Evolutionary conservation across 139 green algal genomes (phyloP).

Genomic region (Raphidocelis subcapitata): DNA sequence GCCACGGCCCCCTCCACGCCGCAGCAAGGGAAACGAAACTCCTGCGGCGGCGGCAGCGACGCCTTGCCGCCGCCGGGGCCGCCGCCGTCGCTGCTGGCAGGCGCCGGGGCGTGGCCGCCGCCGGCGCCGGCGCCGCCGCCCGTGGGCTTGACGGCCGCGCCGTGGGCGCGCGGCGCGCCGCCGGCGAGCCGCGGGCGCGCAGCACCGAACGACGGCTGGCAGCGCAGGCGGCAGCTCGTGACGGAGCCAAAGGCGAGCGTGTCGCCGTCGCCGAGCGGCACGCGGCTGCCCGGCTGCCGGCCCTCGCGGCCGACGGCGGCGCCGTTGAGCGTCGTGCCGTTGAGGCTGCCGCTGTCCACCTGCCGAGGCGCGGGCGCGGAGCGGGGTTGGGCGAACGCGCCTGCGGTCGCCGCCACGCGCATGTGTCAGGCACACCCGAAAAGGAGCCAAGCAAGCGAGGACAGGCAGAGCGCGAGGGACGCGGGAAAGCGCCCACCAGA

Average conservation of each 20-base stretch:
- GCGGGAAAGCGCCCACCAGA: no score
- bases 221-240: conserved; percentile 24
- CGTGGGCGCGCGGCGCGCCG: no score
- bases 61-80: no score
- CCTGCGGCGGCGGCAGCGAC: not conserved
- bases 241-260: conserved; percentile 33
- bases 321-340: conserved; percentile 73
- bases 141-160: no score
- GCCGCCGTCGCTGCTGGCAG: no score
- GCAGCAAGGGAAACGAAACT: conserved; percentile 11
- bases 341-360: conserved; percentile 69
- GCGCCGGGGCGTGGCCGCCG: not conserved
- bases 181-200: not conserved
- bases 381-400: no score
- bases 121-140: conserved; percentile 11
- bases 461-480: no score
- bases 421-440: no score
- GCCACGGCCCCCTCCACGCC: conserved; percentile 13
- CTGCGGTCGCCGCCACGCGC: no score
- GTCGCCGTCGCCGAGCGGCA: conserved; percentile 26
- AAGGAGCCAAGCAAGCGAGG: no score
- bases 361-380: conserved; percentile 15
- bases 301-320: conserved; percentile 52
- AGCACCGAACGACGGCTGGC: not conserved
- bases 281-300: conserved; percentile 36